phyloP scores from a whole-genome alignment of 2,329 filamentous ascomycete species.

The Pseudopithomyces maydicus region DNA sequence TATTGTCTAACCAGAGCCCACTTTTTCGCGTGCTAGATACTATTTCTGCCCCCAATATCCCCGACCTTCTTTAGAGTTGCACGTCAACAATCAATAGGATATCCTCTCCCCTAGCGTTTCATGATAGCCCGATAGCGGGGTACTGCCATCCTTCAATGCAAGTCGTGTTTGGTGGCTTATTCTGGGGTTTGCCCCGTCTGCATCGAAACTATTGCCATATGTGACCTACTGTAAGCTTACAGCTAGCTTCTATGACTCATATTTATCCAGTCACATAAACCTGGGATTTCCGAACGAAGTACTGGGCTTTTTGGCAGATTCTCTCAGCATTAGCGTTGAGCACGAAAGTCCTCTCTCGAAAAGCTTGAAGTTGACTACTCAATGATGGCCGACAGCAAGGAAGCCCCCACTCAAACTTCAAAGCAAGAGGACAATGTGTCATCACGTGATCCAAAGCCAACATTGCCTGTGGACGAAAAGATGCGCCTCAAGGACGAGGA shows the following conservation, averaged over 20 bases:
- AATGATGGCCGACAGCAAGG: neutral
- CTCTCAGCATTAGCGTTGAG: too few species aligned
- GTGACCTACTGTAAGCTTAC: neutral
- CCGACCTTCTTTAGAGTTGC: neutral
- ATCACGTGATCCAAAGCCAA: neutral
- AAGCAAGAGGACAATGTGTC: neutral
- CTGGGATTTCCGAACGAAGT: too few species aligned
- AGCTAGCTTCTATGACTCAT: neutral
- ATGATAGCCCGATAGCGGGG: neutral
- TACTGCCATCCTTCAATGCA: neutral
- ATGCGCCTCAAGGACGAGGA: slow-evolving; percentile 1
- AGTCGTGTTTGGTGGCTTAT: neutral
- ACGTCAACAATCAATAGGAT: neutral
- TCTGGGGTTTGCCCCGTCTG: neutral
- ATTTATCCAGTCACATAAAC: too few species aligned
- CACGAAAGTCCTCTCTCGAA: too few species aligned
- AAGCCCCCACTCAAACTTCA: neutral
- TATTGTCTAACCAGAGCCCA: neutral
- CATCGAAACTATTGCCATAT: neutral
- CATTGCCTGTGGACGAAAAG: neutral
- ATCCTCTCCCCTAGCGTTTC: neutral
- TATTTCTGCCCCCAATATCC: neutral
- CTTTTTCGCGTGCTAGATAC: neutral
- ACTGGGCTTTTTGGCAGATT: too few species aligned
- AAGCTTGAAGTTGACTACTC: too few species aligned